These are phyloP conservation scores for Candida vaughaniae DNA, from an alignment of 805 yeast genomes.

Conservation along the genomic window DNA sequence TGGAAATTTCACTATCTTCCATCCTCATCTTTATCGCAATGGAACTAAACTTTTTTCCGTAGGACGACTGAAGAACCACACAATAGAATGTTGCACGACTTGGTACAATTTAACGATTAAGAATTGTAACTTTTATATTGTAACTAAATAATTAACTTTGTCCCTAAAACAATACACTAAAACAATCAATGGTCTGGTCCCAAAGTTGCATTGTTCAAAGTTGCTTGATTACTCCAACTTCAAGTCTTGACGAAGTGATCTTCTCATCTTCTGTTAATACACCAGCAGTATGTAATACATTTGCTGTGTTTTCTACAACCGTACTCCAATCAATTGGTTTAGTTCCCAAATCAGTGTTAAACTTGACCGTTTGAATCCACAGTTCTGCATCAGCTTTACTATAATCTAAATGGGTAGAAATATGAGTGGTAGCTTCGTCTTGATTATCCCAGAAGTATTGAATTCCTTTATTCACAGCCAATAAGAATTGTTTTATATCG, in stretches of 20 bases:
- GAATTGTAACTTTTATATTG: no score
- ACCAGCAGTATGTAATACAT: slow-evolving; percentile 61
- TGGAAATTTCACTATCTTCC: neutral
- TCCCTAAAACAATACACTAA: no score
- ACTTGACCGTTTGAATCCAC: slow-evolving; percentile 80
- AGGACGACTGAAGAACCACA: no score
- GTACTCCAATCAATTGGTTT: slow-evolving; percentile 44
- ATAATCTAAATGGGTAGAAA: slow-evolving; percentile 70
- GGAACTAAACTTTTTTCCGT: neutral
- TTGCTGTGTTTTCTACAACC: slow-evolving; percentile 55
- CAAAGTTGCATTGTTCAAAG: no score
- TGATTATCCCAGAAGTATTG: slow-evolving; percentile 57
- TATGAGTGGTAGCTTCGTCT: slow-evolving; percentile 66
- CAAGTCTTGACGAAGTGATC: slow-evolving; percentile 26
- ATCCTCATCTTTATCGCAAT: neutral
- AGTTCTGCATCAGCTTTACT: slow-evolving; percentile 70
- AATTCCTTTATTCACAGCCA: slow-evolving; percentile 66
- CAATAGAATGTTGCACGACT: no score
- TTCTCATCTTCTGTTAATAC: slow-evolving; percentile 42
- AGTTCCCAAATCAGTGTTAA: slow-evolving; percentile 44
- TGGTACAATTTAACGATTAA: no score
- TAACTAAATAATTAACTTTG: no score
- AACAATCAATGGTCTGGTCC: no score
- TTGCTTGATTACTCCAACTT: slow-evolving; percentile 13
- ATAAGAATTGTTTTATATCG: slow-evolving; percentile 39